phyloP scores from a whole-genome alignment of 805 yeast genomes.

The Peterozyma toletana region DNA sequence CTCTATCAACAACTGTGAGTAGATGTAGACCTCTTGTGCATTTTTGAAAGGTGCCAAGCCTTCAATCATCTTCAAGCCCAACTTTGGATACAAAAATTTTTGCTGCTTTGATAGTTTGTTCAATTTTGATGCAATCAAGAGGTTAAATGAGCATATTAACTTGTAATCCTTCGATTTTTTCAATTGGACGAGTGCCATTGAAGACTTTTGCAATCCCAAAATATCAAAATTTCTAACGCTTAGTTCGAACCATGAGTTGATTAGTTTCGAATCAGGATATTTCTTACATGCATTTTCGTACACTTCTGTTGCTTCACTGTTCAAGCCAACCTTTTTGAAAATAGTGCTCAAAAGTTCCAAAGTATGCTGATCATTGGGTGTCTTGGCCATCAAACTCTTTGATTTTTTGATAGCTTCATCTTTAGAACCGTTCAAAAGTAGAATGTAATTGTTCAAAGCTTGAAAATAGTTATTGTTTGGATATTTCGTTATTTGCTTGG shows the following conservation, averaged over 20 bases:
- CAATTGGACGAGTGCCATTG: constrained; percentile 33
- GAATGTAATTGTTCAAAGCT: constrained; percentile 33
- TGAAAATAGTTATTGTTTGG: constrained; percentile 53
- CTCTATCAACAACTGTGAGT: constrained; percentile 39
- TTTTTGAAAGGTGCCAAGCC: constrained; percentile 40
- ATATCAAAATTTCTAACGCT: constrained; percentile 41
- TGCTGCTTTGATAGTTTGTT: constrained; percentile 35
- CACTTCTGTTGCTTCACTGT: constrained; percentile 35
- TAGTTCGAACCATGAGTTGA: constrained; percentile 51
- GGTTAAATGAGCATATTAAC: constrained; percentile 51
- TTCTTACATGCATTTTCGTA: constrained; percentile 54
- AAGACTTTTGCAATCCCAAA: constrained; percentile 45
- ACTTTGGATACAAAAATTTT: constrained; percentile 42
- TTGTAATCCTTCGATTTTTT: constrained; percentile 27
- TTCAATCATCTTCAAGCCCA: constrained; percentile 54
- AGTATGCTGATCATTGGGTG: constrained; percentile 50
- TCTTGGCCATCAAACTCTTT: constrained; percentile 21
- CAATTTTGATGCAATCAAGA: constrained; percentile 32
- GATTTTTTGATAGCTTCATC: constrained; percentile 25
- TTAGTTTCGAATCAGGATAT: constrained; percentile 41
- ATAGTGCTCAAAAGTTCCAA: constrained; percentile 39
- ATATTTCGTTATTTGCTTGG: constrained; percentile 39
- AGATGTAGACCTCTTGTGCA: constrained; percentile 63
- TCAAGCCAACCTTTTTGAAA: constrained; percentile 29
- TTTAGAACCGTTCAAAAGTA: constrained; percentile 24